Base-by-base conservation (phyloP, 106 monocot genomes). In the Chionographis japonica region DNA sequence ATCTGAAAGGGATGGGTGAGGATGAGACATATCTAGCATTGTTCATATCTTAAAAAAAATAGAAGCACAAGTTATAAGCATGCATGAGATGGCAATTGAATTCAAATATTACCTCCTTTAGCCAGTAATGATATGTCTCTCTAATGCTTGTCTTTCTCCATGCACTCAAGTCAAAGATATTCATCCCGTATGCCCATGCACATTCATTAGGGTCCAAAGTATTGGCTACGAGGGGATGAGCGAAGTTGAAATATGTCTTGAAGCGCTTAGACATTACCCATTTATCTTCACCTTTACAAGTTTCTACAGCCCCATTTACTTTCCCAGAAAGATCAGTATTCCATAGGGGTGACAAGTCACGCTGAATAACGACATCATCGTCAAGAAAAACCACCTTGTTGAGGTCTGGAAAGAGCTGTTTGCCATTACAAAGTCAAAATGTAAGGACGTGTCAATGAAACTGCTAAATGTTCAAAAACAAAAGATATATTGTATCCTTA, bases 181-280 rank as follows among this genome's bases (percentile, higher is more conserved):
- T 94, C 94, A 94, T 90, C 46, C 94, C 94, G 76, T 79, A 94
- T 41, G 94, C 94, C 94, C 94, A 94, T 56, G 90, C 90, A 43
- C 94, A 94, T 53, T 94, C 94, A 58, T 88, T 73, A n/a, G 94
- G 87, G 58, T 94, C 78, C 60, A 94, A 80, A 83, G 76, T 75
- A 12, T 82, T 61, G 35, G 75, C 79, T 58, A 94, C 83, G 19
- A 90, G 72, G 8, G 94, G 90, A 74, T 94, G 94, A 50, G 90
- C 90, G 68, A 94, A 90, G 46, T 94, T 94, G 66, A 94, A 94
- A 75, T 94, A 94, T 56, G 90, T 94, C 54, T 69, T 79, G 62
- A 94, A 94, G 49, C 75, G 81, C 62, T 90, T 94, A 8, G 94
- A 90, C 94, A 94, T 94, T 37, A 94, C 86, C 94, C 94, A 94